Evolutionary conservation across 371 early-diverging fungal genomes (phyloP).

Genomic region (Globomyces sp.): DNA sequence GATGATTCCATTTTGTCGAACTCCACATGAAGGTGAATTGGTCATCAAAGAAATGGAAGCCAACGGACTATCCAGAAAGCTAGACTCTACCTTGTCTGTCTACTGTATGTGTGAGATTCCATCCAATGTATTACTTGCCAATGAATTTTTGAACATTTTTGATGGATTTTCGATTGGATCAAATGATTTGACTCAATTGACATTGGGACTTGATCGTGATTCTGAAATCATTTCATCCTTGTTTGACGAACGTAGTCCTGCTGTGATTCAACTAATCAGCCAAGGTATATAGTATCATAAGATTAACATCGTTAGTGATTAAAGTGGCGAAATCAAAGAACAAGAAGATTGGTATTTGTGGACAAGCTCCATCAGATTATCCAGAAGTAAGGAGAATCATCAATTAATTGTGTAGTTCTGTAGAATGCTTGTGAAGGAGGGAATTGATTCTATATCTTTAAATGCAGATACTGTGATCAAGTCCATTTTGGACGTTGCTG

Average conservation of each 20-base stretch:
- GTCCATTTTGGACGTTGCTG: conserved; percentile 11
- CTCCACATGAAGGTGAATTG: conserved; percentile 11
- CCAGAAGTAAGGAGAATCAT: neutral
- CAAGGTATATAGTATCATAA: too few species aligned
- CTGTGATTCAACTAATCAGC: conserved; percentile 11
- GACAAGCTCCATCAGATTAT: conserved; percentile 14
- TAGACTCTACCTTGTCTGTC: conserved; percentile 16
- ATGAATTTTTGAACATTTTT: conserved; percentile 21
- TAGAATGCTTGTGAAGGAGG: conserved; percentile 10
- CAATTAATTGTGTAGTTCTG: neutral
- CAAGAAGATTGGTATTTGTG: conserved; percentile 23
- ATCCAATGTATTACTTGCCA: conserved; percentile 18
- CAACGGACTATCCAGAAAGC: conserved; percentile 15
- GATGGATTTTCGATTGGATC: conserved; percentile 25
- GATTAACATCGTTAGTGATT: neutral
- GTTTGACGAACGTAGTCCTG: conserved; percentile 20
- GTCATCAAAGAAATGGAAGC: conserved; percentile 16
- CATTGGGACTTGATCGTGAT: conserved; percentile 21
- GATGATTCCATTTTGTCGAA: conserved; percentile 24
- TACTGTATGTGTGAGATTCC: conserved; percentile 24
- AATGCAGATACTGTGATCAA: conserved; percentile 5
- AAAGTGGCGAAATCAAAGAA: neutral
- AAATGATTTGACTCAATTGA: conserved; percentile 22
- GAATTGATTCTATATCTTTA: conserved; percentile 14
- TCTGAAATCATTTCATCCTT: conserved; percentile 4